Evolutionary conservation across 1,284 basidiomycete species (phyloP).

Genomic region (Pseudozyma pruni): DNA sequence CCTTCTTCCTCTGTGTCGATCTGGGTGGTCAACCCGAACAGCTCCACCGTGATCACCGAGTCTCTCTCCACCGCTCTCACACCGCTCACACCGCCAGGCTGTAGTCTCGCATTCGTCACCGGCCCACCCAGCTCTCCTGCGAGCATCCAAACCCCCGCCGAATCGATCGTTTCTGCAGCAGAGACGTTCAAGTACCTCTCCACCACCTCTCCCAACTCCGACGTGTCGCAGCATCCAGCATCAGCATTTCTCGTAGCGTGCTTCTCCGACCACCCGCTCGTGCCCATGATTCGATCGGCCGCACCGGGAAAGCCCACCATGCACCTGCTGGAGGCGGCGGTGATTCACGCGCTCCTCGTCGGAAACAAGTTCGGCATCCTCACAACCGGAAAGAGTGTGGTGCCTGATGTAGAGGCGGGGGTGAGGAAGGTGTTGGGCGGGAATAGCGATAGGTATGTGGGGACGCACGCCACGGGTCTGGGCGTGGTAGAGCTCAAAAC

Average conservation of each 20-base stretch:
- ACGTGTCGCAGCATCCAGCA: slow-evolving; percentile 8
- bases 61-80: slow-evolving; percentile 13
- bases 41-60: slow-evolving; percentile 20
- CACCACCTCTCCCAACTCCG: not conserved
- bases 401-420: slow-evolving; percentile 50
- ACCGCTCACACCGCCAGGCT: slow-evolving; percentile 8
- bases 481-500: slow-evolving; percentile 52
- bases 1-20: slow-evolving; percentile 3
- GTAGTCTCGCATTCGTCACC: slow-evolving; percentile 14
- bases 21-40: slow-evolving; percentile 42
- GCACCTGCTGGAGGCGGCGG: slow-evolving; percentile 51
- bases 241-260: slow-evolving; percentile 50
- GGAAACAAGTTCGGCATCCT: slow-evolving; percentile 45
- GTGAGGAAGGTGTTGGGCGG: slow-evolving; percentile 44
- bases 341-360: slow-evolving; percentile 25
- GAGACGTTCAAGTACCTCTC: slow-evolving; percentile 24
- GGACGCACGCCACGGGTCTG: slow-evolving; percentile 42
- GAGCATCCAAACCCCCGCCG: slow-evolving; percentile 38
- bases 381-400: slow-evolving; percentile 46
- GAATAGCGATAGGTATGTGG: slow-evolving; percentile 43
- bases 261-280: slow-evolving; percentile 56
- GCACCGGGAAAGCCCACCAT: slow-evolving; percentile 24
- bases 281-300: slow-evolving; percentile 31
- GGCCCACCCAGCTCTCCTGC: slow-evolving; percentile 39
- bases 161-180: slow-evolving; percentile 40